Conservation (phyloP, 192 early-diverging fungal genomes). For the Podila epigama region DNA sequence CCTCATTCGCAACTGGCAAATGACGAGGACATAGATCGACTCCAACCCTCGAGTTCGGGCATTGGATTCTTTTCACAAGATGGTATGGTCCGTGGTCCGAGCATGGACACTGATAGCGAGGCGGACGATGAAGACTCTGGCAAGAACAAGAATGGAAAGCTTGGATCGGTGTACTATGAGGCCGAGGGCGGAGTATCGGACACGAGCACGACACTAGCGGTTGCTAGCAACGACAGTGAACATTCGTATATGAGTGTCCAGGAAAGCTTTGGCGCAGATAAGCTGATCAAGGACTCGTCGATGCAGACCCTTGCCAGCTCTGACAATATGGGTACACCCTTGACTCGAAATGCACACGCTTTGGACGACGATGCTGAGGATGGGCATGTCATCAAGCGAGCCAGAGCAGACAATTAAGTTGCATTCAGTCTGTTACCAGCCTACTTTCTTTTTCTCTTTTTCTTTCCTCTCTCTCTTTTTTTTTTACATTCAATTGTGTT, state of each 20-base stretch:
- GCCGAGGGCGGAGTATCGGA: constrained; percentile 4
- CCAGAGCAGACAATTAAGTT: neutral
- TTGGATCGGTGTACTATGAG: constrained; percentile 6
- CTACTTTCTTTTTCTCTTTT: neutral
- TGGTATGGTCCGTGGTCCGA: constrained; percentile 36
- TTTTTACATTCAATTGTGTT: neutral
- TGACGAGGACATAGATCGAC: neutral
- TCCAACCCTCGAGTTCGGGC: constrained; percentile 14
- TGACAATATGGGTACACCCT: neutral
- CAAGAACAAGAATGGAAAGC: neutral
- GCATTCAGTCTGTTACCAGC: too few species aligned
- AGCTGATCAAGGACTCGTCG: neutral
- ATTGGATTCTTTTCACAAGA: constrained; percentile 49
- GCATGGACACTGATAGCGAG: constrained; percentile 43
- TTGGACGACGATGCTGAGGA: too few species aligned
- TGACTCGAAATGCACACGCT: too few species aligned
- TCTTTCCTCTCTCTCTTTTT: neutral
- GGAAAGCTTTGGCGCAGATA: constrained; percentile 8
- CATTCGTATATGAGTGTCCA: constrained; percentile 40
- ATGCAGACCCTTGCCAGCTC: neutral
- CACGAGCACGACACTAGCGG: neutral
- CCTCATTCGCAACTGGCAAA: constrained; percentile 1
- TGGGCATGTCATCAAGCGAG: constrained; percentile 11
- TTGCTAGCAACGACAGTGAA: constrained; percentile 33
- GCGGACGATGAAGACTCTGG: neutral